A percentile compares a stretch with the other conserved stretches of the same genome.
Evolutionary conservation across 768 basidiomycete species (phyloP).

Genomic region (Lentinula aciculospora): DNA sequence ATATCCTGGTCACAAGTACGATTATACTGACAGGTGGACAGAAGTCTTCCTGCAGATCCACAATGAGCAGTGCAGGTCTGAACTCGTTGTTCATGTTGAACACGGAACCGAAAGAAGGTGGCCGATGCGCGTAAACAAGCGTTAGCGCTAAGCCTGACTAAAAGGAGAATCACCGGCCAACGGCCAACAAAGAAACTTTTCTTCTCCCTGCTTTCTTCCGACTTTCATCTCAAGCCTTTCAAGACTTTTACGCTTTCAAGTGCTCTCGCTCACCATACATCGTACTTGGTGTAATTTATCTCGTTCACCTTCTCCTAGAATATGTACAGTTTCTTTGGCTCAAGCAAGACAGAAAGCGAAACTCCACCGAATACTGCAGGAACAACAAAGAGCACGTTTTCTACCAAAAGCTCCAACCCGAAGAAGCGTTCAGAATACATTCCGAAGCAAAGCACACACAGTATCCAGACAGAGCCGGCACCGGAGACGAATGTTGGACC

Average conservation of each 20-base stretch:
- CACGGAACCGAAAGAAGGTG: background rate
- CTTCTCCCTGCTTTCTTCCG: no score
- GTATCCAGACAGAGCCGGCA: slow-evolving; percentile 52
- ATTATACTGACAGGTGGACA: slow-evolving; percentile 24
- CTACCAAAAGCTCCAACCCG: background rate
- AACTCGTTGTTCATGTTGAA: slow-evolving; percentile 8
- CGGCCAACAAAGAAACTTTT: no score
- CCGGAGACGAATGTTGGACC: slow-evolving; percentile 49
- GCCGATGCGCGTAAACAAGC: background rate
- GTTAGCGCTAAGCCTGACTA: background rate
- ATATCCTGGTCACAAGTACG: background rate
- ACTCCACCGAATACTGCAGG: background rate
- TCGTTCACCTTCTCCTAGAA: background rate
- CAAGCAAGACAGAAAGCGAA: background rate
- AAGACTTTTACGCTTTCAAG: background rate
- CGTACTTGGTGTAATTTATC: background rate
- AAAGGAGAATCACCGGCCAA: no score
- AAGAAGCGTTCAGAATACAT: background rate
- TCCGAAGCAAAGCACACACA: slow-evolving; percentile 19
- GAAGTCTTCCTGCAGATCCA: slow-evolving; percentile 87
- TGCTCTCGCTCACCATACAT: background rate
- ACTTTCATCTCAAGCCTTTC: background rate
- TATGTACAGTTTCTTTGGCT: background rate
- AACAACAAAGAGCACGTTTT: background rate
- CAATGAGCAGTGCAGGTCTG: slow-evolving; percentile 55